A percentile compares a stretch with the other conserved stretches of the same genome.
phyloP scores from a whole-genome alignment of 2,329 filamentous ascomycete genomes.

The Aspergillus novofumigatus region DNA sequence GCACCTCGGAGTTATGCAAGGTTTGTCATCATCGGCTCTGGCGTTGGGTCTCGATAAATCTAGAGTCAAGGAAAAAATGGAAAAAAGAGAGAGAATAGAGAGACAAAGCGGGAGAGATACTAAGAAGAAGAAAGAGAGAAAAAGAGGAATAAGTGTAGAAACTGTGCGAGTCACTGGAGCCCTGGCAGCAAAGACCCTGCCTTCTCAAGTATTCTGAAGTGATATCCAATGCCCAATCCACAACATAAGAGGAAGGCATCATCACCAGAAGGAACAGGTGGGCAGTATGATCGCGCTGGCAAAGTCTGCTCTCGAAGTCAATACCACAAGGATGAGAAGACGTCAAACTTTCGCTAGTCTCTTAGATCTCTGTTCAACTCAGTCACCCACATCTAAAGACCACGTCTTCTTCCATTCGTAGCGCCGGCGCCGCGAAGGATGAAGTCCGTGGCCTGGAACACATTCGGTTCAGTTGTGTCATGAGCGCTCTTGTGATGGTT shows the following conservation, averaged over 20 bases:
- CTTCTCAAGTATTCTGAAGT: background rate
- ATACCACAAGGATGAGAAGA: background rate
- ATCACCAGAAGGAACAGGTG: background rate
- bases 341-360: constrained; percentile 20
- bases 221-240: background rate
- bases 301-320: background rate
- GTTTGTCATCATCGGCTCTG: constrained; percentile 27
- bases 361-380: constrained; percentile 49
- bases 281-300: background rate
- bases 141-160: background rate
- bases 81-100: background rate
- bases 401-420: constrained; percentile 37
- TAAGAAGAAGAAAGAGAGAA: background rate
- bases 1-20: constrained; percentile 26
- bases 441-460: constrained; percentile 27
- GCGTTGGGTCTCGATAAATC: background rate
- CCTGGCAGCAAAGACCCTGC: background rate
- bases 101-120: background rate
- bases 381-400: constrained; percentile 33
- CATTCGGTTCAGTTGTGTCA: constrained; percentile 25
- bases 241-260: background rate
- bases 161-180: background rate
- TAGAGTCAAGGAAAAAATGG: background rate
- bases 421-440: constrained; percentile 27
- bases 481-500: constrained; percentile 36